A percentile compares a stretch with the other conserved stretches of the same genome.
These are phyloP conservation scores for Trichoderma virens DNA, from an alignment of 495 filamentous ascomycete genomes.

Conservation along the genomic window DNA sequence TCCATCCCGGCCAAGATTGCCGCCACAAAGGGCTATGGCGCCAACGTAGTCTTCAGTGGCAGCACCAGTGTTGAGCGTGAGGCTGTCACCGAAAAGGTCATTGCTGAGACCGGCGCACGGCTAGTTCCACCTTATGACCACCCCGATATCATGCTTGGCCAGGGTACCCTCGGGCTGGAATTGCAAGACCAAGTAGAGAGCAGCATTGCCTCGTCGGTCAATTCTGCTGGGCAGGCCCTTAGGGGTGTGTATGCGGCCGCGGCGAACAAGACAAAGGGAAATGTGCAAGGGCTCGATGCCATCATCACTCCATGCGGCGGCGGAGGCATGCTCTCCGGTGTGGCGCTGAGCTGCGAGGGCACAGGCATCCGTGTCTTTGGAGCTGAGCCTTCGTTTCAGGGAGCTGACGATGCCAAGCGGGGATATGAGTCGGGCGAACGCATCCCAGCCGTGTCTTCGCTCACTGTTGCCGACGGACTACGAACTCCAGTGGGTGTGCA, in stretches of 20 bases:
- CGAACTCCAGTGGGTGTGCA: slow-evolving; percentile 71
- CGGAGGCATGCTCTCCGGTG: slow-evolving; percentile 78
- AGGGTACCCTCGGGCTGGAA: slow-evolving; percentile 85
- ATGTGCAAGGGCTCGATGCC: slow-evolving; percentile 50
- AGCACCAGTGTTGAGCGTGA: slow-evolving; percentile 75
- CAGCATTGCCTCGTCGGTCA: slow-evolving; percentile 26
- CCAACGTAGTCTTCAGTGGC: slow-evolving; percentile 74
- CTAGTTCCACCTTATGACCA: slow-evolving; percentile 89
- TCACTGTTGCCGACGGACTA: slow-evolving; percentile 88
- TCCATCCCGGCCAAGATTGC: slow-evolving; percentile 79
- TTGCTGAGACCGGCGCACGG: slow-evolving; percentile 60
- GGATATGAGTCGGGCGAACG: slow-evolving; percentile 56
- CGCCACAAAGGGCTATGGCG: slow-evolving; percentile 67
- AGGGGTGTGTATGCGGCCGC: slow-evolving; percentile 9
- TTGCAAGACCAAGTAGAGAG: slow-evolving; percentile 60
- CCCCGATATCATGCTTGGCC: slow-evolving; percentile 81
- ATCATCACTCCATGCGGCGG: slow-evolving; percentile 84
- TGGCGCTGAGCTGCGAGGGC: slow-evolving; percentile 64
- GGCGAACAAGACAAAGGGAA: slow-evolving; percentile 12
- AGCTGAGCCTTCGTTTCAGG: slow-evolving; percentile 80
- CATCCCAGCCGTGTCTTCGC: slow-evolving; percentile 56
- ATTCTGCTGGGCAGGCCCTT: slow-evolving; percentile 1
- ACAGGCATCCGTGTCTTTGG: slow-evolving; percentile 71
- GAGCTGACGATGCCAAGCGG: slow-evolving; percentile 71
- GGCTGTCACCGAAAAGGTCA: slow-evolving; percentile 59